Conservation (phyloP, 257 asterid species). For the Jacaranda copaia region DNA sequence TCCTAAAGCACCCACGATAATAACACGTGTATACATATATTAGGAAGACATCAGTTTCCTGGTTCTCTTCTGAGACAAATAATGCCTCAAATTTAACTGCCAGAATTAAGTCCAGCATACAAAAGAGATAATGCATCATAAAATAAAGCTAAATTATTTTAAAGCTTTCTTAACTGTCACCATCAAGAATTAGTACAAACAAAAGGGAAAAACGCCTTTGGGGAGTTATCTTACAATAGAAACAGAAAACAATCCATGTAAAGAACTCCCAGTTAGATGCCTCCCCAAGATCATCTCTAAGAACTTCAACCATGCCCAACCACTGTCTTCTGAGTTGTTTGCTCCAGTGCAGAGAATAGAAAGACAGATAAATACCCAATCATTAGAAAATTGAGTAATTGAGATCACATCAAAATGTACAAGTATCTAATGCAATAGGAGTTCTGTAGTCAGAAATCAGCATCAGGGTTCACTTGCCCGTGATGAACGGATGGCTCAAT, state of each 20-base stretch:
- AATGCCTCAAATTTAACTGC: constrained; percentile 50
- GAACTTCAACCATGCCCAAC: constrained; percentile 58
- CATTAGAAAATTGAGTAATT: constrained; percentile 71
- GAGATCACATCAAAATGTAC: constrained; percentile 62
- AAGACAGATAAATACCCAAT: constrained; percentile 73
- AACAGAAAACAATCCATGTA: constrained; percentile 93
- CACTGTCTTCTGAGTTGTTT: constrained; percentile 56
- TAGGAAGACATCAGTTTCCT: constrained; percentile 36
- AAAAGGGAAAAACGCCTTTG: constrained; percentile 69
- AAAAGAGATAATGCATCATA: constrained; percentile 33
- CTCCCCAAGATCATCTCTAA: constrained; percentile 61
- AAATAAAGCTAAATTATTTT: constrained; percentile 37
- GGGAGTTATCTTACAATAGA: constrained; percentile 97
- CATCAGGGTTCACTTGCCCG: constrained; percentile 97
- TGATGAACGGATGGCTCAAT: constrained; percentile 98
- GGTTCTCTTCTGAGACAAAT: constrained; percentile 41
- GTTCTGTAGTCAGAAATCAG: constrained; percentile 81
- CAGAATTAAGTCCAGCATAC: constrained; percentile 34
- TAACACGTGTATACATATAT: constrained; percentile 29
- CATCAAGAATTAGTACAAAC: constrained; percentile 75
- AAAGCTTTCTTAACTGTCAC: constrained; percentile 57
- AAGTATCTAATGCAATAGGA: constrained; percentile 76
- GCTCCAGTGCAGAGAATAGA: constrained; percentile 71
- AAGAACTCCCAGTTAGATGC: constrained; percentile 81
- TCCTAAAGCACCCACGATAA: constrained; percentile 27